Evolutionary conservation across 164 flowering plant genomes (phyloP).

Genomic region (Chimonanthus salicifolius): DNA sequence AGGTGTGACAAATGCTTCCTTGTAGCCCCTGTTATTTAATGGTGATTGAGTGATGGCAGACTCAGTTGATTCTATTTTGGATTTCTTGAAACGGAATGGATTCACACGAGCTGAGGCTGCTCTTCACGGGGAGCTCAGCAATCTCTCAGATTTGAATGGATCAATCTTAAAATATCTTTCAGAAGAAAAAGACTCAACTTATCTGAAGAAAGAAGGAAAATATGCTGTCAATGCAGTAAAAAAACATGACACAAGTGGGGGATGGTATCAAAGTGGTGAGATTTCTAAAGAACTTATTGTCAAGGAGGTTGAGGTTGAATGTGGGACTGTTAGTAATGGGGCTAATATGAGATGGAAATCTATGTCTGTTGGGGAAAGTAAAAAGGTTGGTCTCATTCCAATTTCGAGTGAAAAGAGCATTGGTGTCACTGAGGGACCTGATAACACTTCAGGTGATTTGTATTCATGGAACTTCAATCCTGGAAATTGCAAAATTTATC

Average conservation of each 20-base stretch:
- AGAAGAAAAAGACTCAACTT: constrained; percentile 29
- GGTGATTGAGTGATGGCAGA: constrained; percentile 40
- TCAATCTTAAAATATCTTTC: constrained; percentile 35
- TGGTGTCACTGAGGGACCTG: constrained; percentile 36
- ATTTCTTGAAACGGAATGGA: constrained; percentile 54
- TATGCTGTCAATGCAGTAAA: constrained; percentile 17
- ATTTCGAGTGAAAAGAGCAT: constrained; percentile 35
- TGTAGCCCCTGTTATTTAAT: constrained; percentile 6
- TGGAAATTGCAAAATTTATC: constrained; percentile 25
- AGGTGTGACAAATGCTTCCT: constrained; percentile 5
- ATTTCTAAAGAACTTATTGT: constrained; percentile 61
- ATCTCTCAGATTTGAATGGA: constrained; percentile 6
- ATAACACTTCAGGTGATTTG: constrained; percentile 47
- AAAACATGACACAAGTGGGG: constrained; percentile 2
- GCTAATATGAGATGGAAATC: constrained; percentile 41
- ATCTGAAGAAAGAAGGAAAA: constrained; percentile 22
- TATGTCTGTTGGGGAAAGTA: constrained; percentile 1
- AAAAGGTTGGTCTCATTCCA: not conserved
- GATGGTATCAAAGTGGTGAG: constrained; percentile 28
- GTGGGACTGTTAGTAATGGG: constrained; percentile 48
- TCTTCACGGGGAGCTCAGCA: constrained; percentile 60
- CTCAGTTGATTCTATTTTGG: constrained; percentile 57
- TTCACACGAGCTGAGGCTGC: constrained; percentile 87
- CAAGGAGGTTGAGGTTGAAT: constrained; percentile 80
- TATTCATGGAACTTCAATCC: constrained; percentile 46